Evolutionary conservation across 495 filamentous ascomycete genomes (phyloP).

Genomic region (Astrocystis sublimbata): DNA sequence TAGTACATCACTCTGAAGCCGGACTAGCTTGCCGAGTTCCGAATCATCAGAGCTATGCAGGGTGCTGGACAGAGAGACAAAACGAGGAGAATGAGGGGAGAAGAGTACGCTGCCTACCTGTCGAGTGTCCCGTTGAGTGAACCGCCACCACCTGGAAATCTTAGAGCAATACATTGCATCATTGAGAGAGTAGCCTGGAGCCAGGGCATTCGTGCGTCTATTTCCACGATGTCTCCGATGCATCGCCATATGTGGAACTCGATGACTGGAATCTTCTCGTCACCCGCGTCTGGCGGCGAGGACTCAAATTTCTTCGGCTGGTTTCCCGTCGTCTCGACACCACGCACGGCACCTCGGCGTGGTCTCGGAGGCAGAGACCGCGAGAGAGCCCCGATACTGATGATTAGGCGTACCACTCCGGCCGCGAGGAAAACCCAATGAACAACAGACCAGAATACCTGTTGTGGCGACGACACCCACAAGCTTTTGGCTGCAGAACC

Average conservation of each 20-base stretch:
- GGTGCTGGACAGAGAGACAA: constrained; percentile 32
- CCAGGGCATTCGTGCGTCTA: constrained; percentile 85
- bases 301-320: constrained; percentile 17
- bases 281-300: neutral
- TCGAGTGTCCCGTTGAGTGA: constrained; percentile 75
- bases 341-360: constrained; percentile 14
- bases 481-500: constrained; percentile 29
- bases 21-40: constrained; percentile 39
- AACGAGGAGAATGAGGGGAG: constrained; percentile 22
- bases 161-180: constrained; percentile 67
- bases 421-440: constrained; percentile 68
- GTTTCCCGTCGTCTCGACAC: constrained; percentile 15
- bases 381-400: constrained; percentile 49
- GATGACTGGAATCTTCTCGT: constrained; percentile 64
- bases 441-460: constrained; percentile 67
- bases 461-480: constrained; percentile 39
- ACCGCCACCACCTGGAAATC: constrained; percentile 72
- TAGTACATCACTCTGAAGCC: constrained; percentile 30
- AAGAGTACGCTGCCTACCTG: constrained; percentile 67
- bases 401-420: constrained; percentile 63
- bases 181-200: constrained; percentile 69
- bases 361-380: constrained; percentile 50
- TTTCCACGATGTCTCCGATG: constrained; percentile 65
- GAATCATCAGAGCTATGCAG: constrained; percentile 44
- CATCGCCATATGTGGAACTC: constrained; percentile 73